phyloP scores from a whole-genome alignment of 1,139 yeast genomes.

The Sugiyamaella xylanicola region DNA sequence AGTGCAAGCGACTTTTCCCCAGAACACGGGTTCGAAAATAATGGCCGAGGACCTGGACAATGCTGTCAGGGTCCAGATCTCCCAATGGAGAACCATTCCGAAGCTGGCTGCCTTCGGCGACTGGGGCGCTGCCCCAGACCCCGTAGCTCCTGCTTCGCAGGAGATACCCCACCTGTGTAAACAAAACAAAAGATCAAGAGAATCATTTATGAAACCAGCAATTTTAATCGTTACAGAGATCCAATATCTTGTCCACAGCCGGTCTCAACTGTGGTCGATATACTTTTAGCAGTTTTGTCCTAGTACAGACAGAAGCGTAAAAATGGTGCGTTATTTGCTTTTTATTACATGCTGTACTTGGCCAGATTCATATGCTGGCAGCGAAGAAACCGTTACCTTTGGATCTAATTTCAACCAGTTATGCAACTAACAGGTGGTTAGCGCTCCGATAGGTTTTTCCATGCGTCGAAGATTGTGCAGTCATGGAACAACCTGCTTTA shows the following conservation, averaged over 20 bases:
- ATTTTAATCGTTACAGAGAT: neutral
- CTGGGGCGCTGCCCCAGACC: no score
- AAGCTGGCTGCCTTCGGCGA: no score
- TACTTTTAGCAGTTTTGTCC: neutral
- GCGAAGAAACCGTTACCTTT: conserved; percentile 9
- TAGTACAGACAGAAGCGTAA: neutral
- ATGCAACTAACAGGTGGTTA: conserved; percentile 11
- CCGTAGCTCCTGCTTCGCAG: no score
- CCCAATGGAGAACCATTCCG: no score
- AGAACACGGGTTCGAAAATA: no score
- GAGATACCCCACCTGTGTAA: neutral
- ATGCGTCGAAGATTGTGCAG: conserved; percentile 12
- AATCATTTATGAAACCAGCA: neutral
- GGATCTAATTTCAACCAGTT: neutral
- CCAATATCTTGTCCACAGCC: neutral
- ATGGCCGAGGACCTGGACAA: no score
- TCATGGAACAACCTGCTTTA: neutral
- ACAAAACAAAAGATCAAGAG: neutral
- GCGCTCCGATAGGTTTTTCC: conserved; percentile 5
- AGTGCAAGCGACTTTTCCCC: no score
- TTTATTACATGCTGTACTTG: neutral
- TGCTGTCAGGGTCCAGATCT: no score
- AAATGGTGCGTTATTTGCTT: neutral
- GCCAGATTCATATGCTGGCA: neutral
- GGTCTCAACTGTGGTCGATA: neutral